A percentile compares a stretch with the other conserved stretches of the same genome.
Conservation (phyloP, 1,284 basidiomycete species). For the Agaricales sp. region DNA sequence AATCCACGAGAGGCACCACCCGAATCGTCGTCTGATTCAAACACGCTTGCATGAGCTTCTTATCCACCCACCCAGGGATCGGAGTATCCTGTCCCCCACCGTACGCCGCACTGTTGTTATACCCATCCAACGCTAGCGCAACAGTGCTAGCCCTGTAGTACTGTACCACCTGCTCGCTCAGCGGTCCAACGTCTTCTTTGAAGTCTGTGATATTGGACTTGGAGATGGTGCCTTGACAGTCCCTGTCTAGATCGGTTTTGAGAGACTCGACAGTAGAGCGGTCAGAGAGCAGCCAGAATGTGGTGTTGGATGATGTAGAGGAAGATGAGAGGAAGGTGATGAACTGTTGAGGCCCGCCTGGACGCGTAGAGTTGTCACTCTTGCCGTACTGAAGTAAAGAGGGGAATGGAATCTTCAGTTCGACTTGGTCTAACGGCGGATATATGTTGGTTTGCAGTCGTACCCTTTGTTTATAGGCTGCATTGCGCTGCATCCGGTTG, state of each 20-base stretch:
- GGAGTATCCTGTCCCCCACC: conserved; percentile 15
- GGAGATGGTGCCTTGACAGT: not conserved
- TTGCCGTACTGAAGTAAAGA: conserved; percentile 40
- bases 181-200: conserved; percentile 21
- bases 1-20: conserved; percentile 23
- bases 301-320: not conserved
- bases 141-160: conserved; percentile 52
- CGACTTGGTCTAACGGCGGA: conserved; percentile 21
- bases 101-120: conserved; percentile 43
- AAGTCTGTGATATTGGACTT: conserved; percentile 18
- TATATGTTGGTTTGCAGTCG: conserved; percentile 36
- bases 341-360: conserved; percentile 44
- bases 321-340: conserved; percentile 41
- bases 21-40: conserved; percentile 33
- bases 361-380: conserved; percentile 39
- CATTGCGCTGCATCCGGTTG: conserved; percentile 21
- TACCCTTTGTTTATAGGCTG: no score
- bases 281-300: not conserved
- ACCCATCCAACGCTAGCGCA: conserved; percentile 47
- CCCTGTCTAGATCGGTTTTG: not conserved
- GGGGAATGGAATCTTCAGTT: no score
- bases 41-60: conserved; percentile 26
- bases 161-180: conserved; percentile 38
- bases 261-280: not conserved
- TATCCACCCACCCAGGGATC: conserved; percentile 23